Base-by-base conservation (phyloP, 176 grass and related monocot species). In the Oryza nivara region DNA sequence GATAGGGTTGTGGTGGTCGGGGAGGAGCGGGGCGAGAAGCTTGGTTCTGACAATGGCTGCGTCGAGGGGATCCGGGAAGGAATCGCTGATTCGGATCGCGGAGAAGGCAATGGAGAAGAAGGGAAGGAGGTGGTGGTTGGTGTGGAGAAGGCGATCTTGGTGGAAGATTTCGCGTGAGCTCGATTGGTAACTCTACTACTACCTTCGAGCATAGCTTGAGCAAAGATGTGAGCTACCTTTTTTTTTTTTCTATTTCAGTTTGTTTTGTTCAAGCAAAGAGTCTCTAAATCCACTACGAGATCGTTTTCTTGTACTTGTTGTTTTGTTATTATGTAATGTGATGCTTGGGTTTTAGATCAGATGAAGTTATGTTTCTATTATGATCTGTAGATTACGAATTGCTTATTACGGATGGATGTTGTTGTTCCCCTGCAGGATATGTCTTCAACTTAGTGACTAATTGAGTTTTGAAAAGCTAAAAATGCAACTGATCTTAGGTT, bases 81-180 rank as follows among this genome's bases (percentile, higher is more conserved):
- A n/a, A 20, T 69, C 7, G 23, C 4, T 46, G 63, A 13, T 75
- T 36, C 14, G 11, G 36, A 20, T 14, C 45, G 45, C 3, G 15
- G 1, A 1, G 19, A 30, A 28, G 76, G 11, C 8, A 12, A 34
- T 6, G 70, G 17, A 1, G 45, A 47, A 12, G 32, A 68, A 0
- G 44, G 32, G 73, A 58, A 60, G 38, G 73, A 30, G 5, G n/a
- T 44, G 32, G 46, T 9, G 13, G 34, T 17, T 2, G 78, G 23
- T 0, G 65, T 68, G 15, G 68, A 86, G 26, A 86, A 83, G 68
- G 56, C 19, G 20, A 83, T 83, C 60, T 72, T 68, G 74, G 10
- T 78, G 58, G 67, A 81, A 1, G 84, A 86, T 74, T 86, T 86
- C 38, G 78, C 28, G 20, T 90, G 80, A 90, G 47, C 12, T 76